Evolutionary conservation across 169 alveolate species (phyloP).

Genomic region (Eimeria zaria): DNA sequence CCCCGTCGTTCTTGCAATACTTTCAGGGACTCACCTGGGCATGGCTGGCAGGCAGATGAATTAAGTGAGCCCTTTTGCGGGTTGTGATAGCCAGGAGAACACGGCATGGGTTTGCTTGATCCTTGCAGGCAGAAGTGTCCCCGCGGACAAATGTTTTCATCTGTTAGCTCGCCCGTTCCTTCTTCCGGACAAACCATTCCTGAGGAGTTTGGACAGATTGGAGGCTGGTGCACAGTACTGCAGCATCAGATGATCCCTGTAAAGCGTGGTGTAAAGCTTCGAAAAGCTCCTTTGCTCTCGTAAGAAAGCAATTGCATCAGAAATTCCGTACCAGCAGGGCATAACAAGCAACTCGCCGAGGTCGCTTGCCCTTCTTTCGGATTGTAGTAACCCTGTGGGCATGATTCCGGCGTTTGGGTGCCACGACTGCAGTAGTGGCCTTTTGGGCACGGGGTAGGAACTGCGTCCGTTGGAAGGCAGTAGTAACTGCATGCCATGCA

Average conservation of each 20-base stretch:
- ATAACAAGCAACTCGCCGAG: constrained; percentile 50
- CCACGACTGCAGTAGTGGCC: constrained; percentile 69
- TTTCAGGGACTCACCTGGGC: constrained; percentile 44
- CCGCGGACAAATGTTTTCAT: constrained; percentile 30
- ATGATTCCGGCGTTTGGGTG: constrained; percentile 52
- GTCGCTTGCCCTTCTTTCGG: constrained; percentile 34
- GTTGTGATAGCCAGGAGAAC: constrained; percentile 61
- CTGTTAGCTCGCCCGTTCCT: constrained; percentile 33
- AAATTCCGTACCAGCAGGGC: constrained; percentile 36
- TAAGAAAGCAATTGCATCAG: neutral
- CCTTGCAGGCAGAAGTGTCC: constrained; percentile 64
- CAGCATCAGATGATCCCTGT: neutral
- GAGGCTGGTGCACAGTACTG: neutral
- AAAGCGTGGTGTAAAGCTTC: neutral
- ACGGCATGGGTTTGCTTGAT: constrained; percentile 28
- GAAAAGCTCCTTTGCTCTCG: neutral
- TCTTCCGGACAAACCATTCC: constrained; percentile 47
- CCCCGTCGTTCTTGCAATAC: neutral
- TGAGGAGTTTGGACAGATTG: neutral
- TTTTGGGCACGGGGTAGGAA: constrained; percentile 50
- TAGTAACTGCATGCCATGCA: constrained; percentile 10
- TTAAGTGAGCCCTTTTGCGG: constrained; percentile 45
- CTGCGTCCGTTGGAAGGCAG: constrained; percentile 45
- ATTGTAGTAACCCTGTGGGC: constrained; percentile 52
- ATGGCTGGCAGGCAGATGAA: constrained; percentile 52